Conservation (phyloP, 2,329 filamentous ascomycete species). For the Nothomitra cinnamomea region DNA sequence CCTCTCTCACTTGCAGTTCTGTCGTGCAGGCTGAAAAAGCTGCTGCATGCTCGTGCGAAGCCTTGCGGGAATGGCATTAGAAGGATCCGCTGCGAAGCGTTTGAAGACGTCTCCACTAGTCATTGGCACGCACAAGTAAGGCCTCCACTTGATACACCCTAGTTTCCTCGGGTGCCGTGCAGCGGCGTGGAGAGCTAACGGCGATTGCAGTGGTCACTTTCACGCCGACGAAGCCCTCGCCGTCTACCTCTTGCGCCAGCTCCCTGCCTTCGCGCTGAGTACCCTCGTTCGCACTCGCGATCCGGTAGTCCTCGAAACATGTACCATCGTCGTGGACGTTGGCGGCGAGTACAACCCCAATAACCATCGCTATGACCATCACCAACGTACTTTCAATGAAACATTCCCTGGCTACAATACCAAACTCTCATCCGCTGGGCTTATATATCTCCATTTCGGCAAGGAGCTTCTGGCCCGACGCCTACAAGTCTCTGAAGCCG, state of each 20-base stretch:
- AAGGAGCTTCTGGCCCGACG: constrained; percentile 59
- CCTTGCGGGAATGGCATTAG: constrained; percentile 41
- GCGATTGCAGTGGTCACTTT: constrained; percentile 58
- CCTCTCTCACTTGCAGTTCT: too few relatives aligned
- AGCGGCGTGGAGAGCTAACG: neutral
- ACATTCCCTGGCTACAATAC: constrained; percentile 72
- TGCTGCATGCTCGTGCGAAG: constrained; percentile 27
- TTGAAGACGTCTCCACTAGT: constrained; percentile 53
- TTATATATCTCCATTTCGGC: constrained; percentile 94
- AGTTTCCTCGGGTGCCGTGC: neutral
- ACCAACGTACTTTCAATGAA: constrained; percentile 78
- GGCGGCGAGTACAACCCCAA: constrained; percentile 76
- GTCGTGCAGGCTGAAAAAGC: too few relatives aligned
- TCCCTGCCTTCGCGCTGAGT: constrained; percentile 62
- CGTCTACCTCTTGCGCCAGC: constrained; percentile 82
- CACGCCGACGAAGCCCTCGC: constrained; percentile 96
- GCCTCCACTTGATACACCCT: neutral
- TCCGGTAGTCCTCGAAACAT: constrained; percentile 55
- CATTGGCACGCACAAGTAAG: constrained; percentile 79
- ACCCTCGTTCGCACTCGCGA: constrained; percentile 77
- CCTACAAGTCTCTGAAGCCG: constrained; percentile 41
- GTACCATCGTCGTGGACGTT: constrained; percentile 96
- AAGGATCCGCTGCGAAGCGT: constrained; percentile 50
- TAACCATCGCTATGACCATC: constrained; percentile 79
- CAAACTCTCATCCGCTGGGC: constrained; percentile 82